Conservation (phyloP, 2,329 filamentous ascomycete genomes). For the Fusarium oxysporum region DNA sequence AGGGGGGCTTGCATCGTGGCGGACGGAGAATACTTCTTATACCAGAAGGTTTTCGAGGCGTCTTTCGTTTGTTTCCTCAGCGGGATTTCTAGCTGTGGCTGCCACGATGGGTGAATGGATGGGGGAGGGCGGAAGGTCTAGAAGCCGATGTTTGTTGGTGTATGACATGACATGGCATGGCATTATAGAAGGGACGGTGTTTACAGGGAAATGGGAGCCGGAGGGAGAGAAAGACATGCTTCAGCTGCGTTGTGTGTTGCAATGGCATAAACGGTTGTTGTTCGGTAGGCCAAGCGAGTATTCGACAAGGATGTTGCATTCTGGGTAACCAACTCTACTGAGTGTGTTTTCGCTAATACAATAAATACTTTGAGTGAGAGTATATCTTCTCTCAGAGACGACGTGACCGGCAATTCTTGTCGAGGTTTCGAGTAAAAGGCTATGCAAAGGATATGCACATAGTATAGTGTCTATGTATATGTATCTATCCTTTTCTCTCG, state of each 20-base stretch:
- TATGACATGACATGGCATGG: constrained; percentile 6
- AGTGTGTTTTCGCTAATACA: constrained; percentile 36
- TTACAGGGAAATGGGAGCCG: constrained; percentile 20
- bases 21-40: constrained; percentile 13
- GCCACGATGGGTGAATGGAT: background rate
- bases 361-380: background rate
- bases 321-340: constrained; percentile 36
- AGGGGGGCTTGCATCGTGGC: constrained; percentile 25
- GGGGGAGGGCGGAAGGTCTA: background rate
- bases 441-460: constrained; percentile 2
- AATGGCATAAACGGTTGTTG: constrained; percentile 28
- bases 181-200: background rate
- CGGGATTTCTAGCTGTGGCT: constrained; percentile 9
- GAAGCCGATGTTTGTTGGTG: background rate
- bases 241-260: constrained; percentile 14
- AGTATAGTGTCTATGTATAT: background rate
- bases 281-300: constrained; percentile 44
- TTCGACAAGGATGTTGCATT: constrained; percentile 26
- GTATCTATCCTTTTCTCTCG: background rate
- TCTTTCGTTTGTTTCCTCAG: constrained; percentile 4
- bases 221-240: background rate
- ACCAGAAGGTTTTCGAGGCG: constrained; percentile 11
- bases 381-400: background rate
- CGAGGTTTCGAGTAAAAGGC: background rate
- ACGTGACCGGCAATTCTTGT: constrained; percentile 21